These are phyloP conservation scores for Monosporascus sp. DNA, from an alignment of 2,329 filamentous ascomycete species.

Conservation along the genomic window DNA sequence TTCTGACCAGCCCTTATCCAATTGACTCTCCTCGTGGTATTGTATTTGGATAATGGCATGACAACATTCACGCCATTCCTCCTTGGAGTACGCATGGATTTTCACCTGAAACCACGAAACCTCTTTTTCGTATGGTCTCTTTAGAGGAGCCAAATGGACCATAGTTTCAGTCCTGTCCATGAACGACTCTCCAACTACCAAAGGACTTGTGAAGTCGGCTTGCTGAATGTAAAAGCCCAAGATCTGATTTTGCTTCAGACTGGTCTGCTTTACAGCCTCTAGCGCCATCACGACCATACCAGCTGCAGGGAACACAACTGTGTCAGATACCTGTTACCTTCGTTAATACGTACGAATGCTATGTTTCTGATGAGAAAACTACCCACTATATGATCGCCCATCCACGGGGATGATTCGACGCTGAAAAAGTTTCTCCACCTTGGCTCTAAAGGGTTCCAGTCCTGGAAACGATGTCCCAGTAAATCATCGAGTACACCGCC, in stretches of 20 bases:
- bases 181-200: conserved; percentile 24
- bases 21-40: conserved; percentile 14
- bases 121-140: conserved; percentile 18
- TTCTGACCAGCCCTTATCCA: background rate
- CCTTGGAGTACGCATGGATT: conserved; percentile 21
- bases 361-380: no score
- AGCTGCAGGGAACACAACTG: conserved; percentile 30
- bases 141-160: conserved; percentile 22
- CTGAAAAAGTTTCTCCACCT: conserved; percentile 42
- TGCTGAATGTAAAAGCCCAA: conserved; percentile 25
- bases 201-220: conserved; percentile 26
- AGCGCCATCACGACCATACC: conserved; percentile 34
- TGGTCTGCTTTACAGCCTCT: conserved; percentile 29
- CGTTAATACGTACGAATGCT: no score
- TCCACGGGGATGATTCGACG: conserved; percentile 38
- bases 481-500: conserved; percentile 20
- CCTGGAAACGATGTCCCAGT: conserved; percentile 20
- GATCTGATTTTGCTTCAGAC: background rate
- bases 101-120: conserved; percentile 23
- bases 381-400: conserved; percentile 40
- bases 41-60: conserved; percentile 24
- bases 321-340: conserved; percentile 22
- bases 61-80: conserved; percentile 28
- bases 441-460: conserved; percentile 24
- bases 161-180: conserved; percentile 27